Evolutionary conservation across 108 stramenopile genomes (phyloP), one percentile per base, ranked within the genome.

Genomic region (Cyclostephanos tholiformis): DNA sequence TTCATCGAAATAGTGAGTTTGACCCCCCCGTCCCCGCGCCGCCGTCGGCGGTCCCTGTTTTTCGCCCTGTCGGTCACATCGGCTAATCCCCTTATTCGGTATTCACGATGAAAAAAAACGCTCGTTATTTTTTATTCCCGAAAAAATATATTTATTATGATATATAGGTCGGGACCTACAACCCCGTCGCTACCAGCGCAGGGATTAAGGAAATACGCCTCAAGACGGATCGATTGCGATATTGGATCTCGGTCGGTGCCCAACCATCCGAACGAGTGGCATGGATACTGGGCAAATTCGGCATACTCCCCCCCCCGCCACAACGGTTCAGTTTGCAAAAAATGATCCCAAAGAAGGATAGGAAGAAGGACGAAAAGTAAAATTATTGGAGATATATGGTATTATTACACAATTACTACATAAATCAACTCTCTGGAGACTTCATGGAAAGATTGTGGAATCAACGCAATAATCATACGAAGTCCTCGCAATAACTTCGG

Each of bases 161-260:
- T 26, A 55, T 55, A 39, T 46, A 93, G 91, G 86, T 99, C 17
- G 99, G 99, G 35, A 98, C 97, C 6, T 99, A 99, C 87, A 96
- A 99, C 79, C 99, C 99, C 36, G 83, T 98, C 38, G 92, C 99
- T 11, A 91, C 88, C 29, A 75, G 63, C 23, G 90, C 85, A 26
- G 98, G 98, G 14, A 89, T 95, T 56, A 99, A 99, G 75, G 98
- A 98, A 87, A 94, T 99, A 43, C 85, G 97, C 36, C 81, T 98
- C 51, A 97, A 98, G 67, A 86, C 91, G 23, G 97, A 99, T 77
- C 84, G 97, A 30, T 60, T 98, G 55, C 87, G 91, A 52, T 99
- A 98, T 80, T 98, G 98, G 99, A 69, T 98, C 32, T 79, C 84
- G 11, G 94, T 94, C 10, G 99, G 99, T 6, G 99, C 99, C 2